phyloP scores from a whole-genome alignment of 768 basidiomycete species.

The Symmetrospora coprosmae region DNA sequence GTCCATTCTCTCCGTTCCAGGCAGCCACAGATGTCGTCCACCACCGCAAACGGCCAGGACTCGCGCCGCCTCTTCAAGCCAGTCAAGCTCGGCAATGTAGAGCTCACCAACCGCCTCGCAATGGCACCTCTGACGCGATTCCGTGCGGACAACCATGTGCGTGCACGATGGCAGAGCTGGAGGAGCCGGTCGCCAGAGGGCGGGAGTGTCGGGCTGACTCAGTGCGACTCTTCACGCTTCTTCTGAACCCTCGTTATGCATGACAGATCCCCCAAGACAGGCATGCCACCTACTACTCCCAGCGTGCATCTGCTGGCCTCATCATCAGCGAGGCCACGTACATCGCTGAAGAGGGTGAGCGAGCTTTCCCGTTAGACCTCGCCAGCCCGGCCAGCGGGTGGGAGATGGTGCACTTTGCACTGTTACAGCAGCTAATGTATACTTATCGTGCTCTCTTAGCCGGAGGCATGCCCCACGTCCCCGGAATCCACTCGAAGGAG shows the following conservation, averaged over 20 bases:
- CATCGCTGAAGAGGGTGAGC: conserved; percentile 37
- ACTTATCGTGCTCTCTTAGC: too few relatives aligned
- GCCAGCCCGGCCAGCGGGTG: too few relatives aligned
- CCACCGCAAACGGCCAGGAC: too few relatives aligned
- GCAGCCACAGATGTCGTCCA: too few relatives aligned
- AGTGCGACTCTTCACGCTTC: too few relatives aligned
- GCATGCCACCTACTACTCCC: conserved; percentile 29
- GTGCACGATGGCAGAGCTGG: too few relatives aligned
- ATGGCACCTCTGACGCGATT: conserved; percentile 32
- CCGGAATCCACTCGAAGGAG: conserved; percentile 50
- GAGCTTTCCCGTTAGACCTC: conserved; percentile 42
- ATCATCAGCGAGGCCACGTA: conserved; percentile 44
- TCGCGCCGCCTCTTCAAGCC: conserved; percentile 21
- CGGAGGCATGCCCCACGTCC: background rate
- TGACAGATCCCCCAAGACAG: background rate
- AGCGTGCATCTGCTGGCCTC: conserved; percentile 38
- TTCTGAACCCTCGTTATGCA: background rate
- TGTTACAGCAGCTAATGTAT: too few relatives aligned
- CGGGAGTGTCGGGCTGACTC: too few relatives aligned
- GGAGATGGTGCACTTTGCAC: too few relatives aligned
- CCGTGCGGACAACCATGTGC: conserved; percentile 24
- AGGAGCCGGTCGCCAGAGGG: too few relatives aligned
- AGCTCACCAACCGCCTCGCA: conserved; percentile 24
- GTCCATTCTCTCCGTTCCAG: too few relatives aligned
- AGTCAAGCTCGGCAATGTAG: conserved; percentile 24